Evolutionary conservation across 2,329 filamentous ascomycete genomes (phyloP), one percentile per base, ranked within the genome.

Genomic region (Diplodia seriata): DNA sequence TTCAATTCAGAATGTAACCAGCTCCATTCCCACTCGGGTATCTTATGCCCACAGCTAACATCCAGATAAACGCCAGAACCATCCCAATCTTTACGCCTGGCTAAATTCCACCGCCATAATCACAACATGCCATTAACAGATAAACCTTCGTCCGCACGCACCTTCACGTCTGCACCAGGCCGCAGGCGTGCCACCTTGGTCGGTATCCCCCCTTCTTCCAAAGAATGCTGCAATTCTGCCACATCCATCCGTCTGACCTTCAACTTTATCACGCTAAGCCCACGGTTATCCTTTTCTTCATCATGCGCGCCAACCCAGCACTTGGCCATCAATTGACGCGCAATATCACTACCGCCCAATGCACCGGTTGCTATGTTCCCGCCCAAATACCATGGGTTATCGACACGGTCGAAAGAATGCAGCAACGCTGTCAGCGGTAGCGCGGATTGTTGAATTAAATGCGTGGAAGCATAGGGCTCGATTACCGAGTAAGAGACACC

Each of bases 221-320:
- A 68, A 72, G 78, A 71, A 55, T 71, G 72, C 63, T 81, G 78
- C 1, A 86, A 81, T 61, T 87, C 83, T 40, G 84, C 79, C 9
- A 75, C 71, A 0, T 74, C 76, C 73, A 81, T 86, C 61, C 76
- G 79, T 62, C 74, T 77, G 15, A 83, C 85, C 69, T 81, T 82
- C 4, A 87, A 79, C 73, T 85, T 80, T 50, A 76, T 82, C 4
- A 83, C 85, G 3, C 82, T 83, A 61, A 86, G 73, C 0, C 87
- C 87, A 3, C 78, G 79, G 31, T 84, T 82, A 43, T 85, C 80
- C 73, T 89, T 90, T 33, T 86, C 83, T 5, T 84, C 86, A 71
- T 90, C 87, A 70, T 89, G 87, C 0, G 87, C 84, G 67, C 84
- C 84, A 23, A 91, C 82, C 89, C 89, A 91, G 1, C 82, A 80